These are phyloP conservation scores for Didymella keratinophila DNA, from an alignment of 2,329 filamentous ascomycete species.

Conservation along the genomic window DNA sequence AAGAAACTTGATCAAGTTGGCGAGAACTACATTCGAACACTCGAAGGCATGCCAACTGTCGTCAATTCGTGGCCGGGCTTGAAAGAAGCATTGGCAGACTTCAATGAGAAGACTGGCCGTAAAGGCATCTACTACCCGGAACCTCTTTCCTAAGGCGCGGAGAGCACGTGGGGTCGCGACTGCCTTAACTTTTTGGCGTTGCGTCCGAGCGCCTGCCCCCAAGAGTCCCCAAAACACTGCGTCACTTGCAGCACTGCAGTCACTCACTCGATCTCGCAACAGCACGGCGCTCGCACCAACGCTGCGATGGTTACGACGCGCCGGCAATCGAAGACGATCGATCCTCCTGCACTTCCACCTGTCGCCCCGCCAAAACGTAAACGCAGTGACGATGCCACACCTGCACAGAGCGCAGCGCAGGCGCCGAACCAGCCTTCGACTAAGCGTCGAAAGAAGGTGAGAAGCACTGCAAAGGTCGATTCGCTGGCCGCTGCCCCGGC, in stretches of 20 bases:
- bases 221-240: slow-evolving; percentile 7
- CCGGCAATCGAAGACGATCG: slow-evolving; percentile 9
- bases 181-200: slow-evolving; percentile 17
- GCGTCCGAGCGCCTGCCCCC: slow-evolving; percentile 4
- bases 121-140: slow-evolving; percentile 10
- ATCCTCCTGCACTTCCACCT: slow-evolving; percentile 1
- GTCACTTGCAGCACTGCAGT: slow-evolving; percentile 3
- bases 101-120: slow-evolving; percentile 33
- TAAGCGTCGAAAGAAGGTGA: slow-evolving; percentile 17
- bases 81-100: slow-evolving; percentile 29
- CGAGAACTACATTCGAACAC: slow-evolving; percentile 30
- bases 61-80: slow-evolving; percentile 32
- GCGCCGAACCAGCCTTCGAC: slow-evolving; percentile 7
- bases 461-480: slow-evolving; percentile 2
- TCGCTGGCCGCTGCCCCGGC: not conserved
- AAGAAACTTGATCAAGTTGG: slow-evolving; percentile 29
- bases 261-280: not conserved
- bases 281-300: not conserved
- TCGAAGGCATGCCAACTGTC: slow-evolving; percentile 30
- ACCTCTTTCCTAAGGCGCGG: not conserved
- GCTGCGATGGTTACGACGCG: slow-evolving; percentile 17
- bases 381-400: slow-evolving; percentile 3
- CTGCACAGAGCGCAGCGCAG: slow-evolving; percentile 5
- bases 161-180: slow-evolving; percentile 19
- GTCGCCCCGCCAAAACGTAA: slow-evolving; percentile 6